A percentile compares a stretch with the other conserved stretches of the same genome.
Conservation (phyloP, 2,329 filamentous ascomycete genomes). For the Trichoderma sp. region DNA sequence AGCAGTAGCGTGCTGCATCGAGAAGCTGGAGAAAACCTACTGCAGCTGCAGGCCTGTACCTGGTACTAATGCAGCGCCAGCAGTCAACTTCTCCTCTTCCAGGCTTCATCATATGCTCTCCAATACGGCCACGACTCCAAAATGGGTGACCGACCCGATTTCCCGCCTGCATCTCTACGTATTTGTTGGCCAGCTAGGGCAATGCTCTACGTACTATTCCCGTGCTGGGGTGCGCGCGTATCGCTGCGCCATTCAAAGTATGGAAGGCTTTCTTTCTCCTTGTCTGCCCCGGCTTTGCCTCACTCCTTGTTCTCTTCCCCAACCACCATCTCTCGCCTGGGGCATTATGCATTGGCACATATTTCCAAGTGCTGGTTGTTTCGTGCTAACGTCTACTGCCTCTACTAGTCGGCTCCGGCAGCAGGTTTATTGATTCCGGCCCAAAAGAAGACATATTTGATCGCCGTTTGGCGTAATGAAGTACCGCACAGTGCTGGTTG, state of each 20-base stretch:
- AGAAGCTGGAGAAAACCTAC: not conserved
- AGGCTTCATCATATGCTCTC: conserved; percentile 2
- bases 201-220: not conserved
- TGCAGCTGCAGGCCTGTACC: not conserved
- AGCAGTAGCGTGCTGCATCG: too few species aligned
- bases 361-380: not conserved
- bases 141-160: not conserved
- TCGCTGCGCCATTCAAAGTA: not conserved
- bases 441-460: not conserved
- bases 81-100: not conserved
- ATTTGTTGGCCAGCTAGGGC: not conserved
- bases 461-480: not conserved
- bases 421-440: not conserved
- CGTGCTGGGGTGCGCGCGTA: not conserved
- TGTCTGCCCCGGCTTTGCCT: too few species aligned
- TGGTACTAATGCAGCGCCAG: not conserved
- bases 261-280: not conserved
- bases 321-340: not conserved
- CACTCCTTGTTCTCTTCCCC: not conserved
- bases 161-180: not conserved
- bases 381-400: not conserved
- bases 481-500: not conserved
- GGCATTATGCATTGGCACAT: not conserved
- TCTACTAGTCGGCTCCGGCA: not conserved
- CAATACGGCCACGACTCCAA: not conserved